Conservation (phyloP, 495 filamentous ascomycete genomes). For the Apodospora peruviana region DNA sequence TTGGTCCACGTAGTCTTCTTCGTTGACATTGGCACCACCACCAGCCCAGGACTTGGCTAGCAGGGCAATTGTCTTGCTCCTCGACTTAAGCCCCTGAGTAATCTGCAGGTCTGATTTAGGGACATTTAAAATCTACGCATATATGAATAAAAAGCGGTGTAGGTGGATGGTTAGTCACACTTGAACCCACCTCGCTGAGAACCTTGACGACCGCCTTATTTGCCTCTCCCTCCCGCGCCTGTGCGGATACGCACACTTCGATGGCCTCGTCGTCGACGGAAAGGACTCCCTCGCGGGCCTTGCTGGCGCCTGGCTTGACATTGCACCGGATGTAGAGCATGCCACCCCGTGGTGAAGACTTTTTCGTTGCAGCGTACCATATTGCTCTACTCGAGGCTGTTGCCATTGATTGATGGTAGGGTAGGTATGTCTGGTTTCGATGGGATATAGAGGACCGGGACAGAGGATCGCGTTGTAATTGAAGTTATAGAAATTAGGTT, state of each 20-base stretch:
- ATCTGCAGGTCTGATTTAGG: constrained; percentile 61
- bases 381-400: constrained; percentile 9
- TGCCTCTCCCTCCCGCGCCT: constrained; percentile 58
- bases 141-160: too few species aligned
- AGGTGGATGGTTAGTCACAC: neutral
- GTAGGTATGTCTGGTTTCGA: constrained; percentile 7
- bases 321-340: constrained; percentile 49
- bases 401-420: constrained; percentile 1
- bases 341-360: constrained; percentile 32
- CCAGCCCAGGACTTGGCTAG: constrained; percentile 10
- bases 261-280: constrained; percentile 48
- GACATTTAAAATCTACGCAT: constrained; percentile 45
- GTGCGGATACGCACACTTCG: constrained; percentile 58
- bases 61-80: constrained; percentile 51
- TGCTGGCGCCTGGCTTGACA: constrained; percentile 59
- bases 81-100: constrained; percentile 55
- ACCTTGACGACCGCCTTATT: constrained; percentile 61
- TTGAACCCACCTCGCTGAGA: constrained; percentile 51
- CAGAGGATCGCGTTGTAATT: too few species aligned
- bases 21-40: constrained; percentile 18
- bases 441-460: too few species aligned
- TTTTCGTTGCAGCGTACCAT: constrained; percentile 26
- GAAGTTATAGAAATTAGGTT: too few species aligned
- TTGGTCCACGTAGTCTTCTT: constrained; percentile 20
- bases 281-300: constrained; percentile 53